A percentile compares a stretch with the other conserved stretches of the same genome.
Conservation (phyloP, 2,329 filamentous ascomycete species). For the Fusarium sp. region DNA sequence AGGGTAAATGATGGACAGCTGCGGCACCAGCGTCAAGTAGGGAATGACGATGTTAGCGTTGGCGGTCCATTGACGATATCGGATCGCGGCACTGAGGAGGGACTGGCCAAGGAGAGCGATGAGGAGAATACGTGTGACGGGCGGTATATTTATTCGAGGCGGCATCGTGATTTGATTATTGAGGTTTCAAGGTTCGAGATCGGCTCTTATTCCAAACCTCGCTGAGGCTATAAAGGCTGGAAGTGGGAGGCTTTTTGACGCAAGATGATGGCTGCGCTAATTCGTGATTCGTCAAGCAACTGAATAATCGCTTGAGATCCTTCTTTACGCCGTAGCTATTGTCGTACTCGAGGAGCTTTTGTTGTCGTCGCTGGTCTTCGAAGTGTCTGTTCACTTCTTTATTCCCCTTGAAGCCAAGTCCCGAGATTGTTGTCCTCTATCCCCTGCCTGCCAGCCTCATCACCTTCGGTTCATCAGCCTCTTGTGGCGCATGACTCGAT, state of each 20-base stretch:
- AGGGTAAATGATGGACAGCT: conserved; percentile 85
- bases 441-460: conserved; percentile 36
- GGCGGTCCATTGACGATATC: conserved; percentile 76
- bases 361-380: conserved; percentile 25
- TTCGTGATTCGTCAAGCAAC: conserved; percentile 2
- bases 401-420: conserved; percentile 36
- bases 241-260: conserved; percentile 15
- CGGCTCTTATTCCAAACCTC: conserved; percentile 19
- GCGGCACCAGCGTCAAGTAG: conserved; percentile 89
- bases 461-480: conserved; percentile 30
- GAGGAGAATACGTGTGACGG: conserved; percentile 86
- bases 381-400: conserved; percentile 19
- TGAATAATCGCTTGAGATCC: not conserved
- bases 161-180: conserved; percentile 69
- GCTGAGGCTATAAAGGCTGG: conserved; percentile 13
- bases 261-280: conserved; percentile 1
- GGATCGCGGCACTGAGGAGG: conserved; percentile 82
- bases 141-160: conserved; percentile 89
- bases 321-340: conserved; percentile 8
- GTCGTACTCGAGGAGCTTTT: conserved; percentile 14
- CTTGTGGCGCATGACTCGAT: conserved; percentile 18
- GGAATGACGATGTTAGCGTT: conserved; percentile 79
- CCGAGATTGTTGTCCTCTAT: conserved; percentile 42
- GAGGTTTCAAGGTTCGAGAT: conserved; percentile 12
- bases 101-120: conserved; percentile 82